A percentile compares a stretch with the other conserved stretches of the same genome.
Conservation (phyloP, 2,329 filamentous ascomycete species). For the Ploettnerulaceae sp. region DNA sequence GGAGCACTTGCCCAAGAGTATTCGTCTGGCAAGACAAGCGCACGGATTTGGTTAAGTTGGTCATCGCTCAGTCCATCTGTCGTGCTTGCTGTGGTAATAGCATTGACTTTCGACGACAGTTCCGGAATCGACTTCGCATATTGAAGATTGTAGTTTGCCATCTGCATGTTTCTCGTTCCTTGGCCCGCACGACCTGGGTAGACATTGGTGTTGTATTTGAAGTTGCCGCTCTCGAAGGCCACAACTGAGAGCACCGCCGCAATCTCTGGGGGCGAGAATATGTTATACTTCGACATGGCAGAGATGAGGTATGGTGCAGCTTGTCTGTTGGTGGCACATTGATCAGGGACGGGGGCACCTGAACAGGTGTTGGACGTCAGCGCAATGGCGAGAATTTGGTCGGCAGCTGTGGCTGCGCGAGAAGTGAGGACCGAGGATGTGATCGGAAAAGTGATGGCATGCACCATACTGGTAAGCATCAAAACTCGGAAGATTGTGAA, state of each 20-base stretch:
- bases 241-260: constrained; percentile 57
- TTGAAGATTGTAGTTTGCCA: constrained; percentile 46
- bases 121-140: constrained; percentile 48
- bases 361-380: constrained; percentile 45
- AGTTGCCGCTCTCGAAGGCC: constrained; percentile 55
- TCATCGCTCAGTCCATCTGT: constrained; percentile 33
- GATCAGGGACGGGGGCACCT: constrained; percentile 38
- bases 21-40: constrained; percentile 44
- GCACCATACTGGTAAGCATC: constrained; percentile 6
- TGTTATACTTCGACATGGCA: constrained; percentile 49
- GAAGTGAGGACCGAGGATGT: background rate
- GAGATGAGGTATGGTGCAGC: constrained; percentile 47
- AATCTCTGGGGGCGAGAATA: constrained; percentile 49
- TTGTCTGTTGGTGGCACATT: constrained; percentile 48
- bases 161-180: constrained; percentile 63
- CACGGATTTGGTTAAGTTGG: constrained; percentile 42
- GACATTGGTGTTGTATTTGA: constrained; percentile 59
- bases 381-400: constrained; percentile 38
- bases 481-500: constrained; percentile 4
- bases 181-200: constrained; percentile 51
- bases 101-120: constrained; percentile 35
- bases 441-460: constrained; percentile 3
- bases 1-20: constrained; percentile 54
- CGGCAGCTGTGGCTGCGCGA: constrained; percentile 17
- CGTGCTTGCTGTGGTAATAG: constrained; percentile 31